phyloP scores from a whole-genome alignment of 768 basidiomycete species.

The Rossbeevera mucosa region DNA sequence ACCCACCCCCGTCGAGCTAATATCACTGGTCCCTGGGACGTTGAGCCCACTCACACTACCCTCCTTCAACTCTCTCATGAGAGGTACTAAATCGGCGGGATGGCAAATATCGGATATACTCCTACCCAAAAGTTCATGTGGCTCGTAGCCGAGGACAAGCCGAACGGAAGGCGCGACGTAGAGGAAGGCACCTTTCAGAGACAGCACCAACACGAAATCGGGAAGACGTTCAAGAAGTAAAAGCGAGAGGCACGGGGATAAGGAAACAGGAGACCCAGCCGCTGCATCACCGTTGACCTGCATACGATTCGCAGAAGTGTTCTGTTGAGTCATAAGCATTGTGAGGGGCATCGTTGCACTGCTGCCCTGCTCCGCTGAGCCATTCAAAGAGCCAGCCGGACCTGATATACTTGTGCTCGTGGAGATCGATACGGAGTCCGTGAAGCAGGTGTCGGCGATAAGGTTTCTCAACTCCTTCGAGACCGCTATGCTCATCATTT shows the following conservation, averaged over 20 bases:
- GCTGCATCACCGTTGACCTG: slow-evolving; percentile 12
- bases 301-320: slow-evolving; percentile 17
- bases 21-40: slow-evolving; percentile 16
- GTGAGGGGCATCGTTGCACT: slow-evolving; percentile 18
- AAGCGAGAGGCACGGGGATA: slow-evolving; percentile 32
- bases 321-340: slow-evolving; percentile 12
- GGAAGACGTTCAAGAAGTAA: slow-evolving; percentile 58
- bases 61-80: slow-evolving; percentile 90
- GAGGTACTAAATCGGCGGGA: slow-evolving; percentile 83
- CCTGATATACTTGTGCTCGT: slow-evolving; percentile 36
- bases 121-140: slow-evolving; percentile 77
- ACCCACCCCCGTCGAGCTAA: slow-evolving; percentile 5
- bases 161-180: slow-evolving; percentile 85
- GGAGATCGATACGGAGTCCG: slow-evolving; percentile 44
- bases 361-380: slow-evolving; percentile 8
- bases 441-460: slow-evolving; percentile 44
- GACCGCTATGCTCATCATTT: slow-evolving; percentile 34
- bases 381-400: slow-evolving; percentile 13
- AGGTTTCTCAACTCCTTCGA: slow-evolving; percentile 52
- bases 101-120: slow-evolving; percentile 80
- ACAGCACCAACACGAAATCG: slow-evolving; percentile 88
- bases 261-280: slow-evolving; percentile 40
- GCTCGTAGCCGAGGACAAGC: slow-evolving; percentile 79
- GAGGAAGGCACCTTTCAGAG: slow-evolving; percentile 87
- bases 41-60: slow-evolving; percentile 21